Evolutionary conservation across 2,329 filamentous ascomycete species (phyloP).

Genomic region (Didymella exigua): DNA sequence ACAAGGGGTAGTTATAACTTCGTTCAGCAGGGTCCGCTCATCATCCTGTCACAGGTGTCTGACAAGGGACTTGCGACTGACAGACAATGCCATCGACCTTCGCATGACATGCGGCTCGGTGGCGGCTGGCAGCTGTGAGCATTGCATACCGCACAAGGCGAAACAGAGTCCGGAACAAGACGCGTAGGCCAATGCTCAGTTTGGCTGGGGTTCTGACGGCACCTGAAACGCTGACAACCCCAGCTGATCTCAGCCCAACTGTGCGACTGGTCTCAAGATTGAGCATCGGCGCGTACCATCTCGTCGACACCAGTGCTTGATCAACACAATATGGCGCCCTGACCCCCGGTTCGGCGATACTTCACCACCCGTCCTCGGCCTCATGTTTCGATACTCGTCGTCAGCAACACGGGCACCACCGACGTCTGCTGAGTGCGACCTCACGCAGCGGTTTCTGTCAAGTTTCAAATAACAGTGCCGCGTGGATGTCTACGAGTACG

Average conservation of each 20-base stretch:
- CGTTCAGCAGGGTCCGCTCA: neutral
- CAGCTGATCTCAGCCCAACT: slow-evolving; percentile 2
- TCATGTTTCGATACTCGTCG: slow-evolving; percentile 1
- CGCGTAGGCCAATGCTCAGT: slow-evolving; percentile 24
- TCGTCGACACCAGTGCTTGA: neutral
- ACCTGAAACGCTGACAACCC: slow-evolving; percentile 34
- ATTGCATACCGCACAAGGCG: slow-evolving; percentile 11
- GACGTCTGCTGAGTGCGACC: neutral
- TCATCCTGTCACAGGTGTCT: neutral
- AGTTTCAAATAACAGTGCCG: slow-evolving; percentile 28
- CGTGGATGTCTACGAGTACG: slow-evolving; percentile 21
- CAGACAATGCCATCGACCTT: neutral
- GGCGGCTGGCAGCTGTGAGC: neutral
- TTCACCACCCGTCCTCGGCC: neutral
- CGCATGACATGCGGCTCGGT: neutral
- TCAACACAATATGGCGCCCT: slow-evolving; percentile 7
- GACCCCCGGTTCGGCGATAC: slow-evolving; percentile 2
- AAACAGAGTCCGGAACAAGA: slow-evolving; percentile 30
- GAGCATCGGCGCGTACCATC: neutral
- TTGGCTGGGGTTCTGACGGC: slow-evolving; percentile 15
- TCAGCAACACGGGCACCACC: neutral
- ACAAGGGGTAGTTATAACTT: neutral
- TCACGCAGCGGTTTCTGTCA: slow-evolving; percentile 20
- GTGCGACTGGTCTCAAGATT: neutral
- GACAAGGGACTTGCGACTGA: neutral